A percentile compares a stretch with the other conserved stretches of the same genome.
Conservation (phyloP, 805 yeast species). For the Tetrapisispora fleetii region DNA sequence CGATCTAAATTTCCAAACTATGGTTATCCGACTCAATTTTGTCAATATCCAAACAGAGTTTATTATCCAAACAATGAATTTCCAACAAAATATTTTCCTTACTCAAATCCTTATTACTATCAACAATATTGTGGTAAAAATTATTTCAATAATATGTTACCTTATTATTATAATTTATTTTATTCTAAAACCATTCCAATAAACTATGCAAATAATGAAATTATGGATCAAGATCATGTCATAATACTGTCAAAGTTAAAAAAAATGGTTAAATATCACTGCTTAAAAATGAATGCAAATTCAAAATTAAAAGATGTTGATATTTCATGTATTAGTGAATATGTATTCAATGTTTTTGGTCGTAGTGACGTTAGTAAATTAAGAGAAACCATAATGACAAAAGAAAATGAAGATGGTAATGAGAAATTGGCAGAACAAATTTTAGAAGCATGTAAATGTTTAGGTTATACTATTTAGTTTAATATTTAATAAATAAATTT, state of each 20-base stretch:
- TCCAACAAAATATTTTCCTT: not conserved
- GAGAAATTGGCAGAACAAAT: constrained; percentile 19
- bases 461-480: constrained; percentile 14
- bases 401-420: constrained; percentile 15
- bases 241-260: constrained; percentile 15
- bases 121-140: not conserved
- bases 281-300: constrained; percentile 19
- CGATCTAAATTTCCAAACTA: constrained; percentile 13
- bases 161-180: not conserved
- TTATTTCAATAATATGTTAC: not conserved
- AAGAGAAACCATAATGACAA: constrained; percentile 14
- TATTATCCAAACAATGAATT: constrained; percentile 2
- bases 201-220: not conserved
- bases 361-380: constrained; percentile 20
- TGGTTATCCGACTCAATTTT: not conserved
- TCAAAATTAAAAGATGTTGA: constrained; percentile 26
- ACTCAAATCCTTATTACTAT: not conserved
- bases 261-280: constrained; percentile 22
- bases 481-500: not conserved
- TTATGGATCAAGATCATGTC: not conserved
- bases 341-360: constrained; percentile 31
- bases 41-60: not conserved
- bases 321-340: constrained; percentile 26
- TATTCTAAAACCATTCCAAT: not conserved
- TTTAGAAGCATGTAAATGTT: constrained; percentile 17